Evolutionary conservation across 139 green algal genomes (phyloP).

Genomic region (Pleodorina starrii): DNA sequence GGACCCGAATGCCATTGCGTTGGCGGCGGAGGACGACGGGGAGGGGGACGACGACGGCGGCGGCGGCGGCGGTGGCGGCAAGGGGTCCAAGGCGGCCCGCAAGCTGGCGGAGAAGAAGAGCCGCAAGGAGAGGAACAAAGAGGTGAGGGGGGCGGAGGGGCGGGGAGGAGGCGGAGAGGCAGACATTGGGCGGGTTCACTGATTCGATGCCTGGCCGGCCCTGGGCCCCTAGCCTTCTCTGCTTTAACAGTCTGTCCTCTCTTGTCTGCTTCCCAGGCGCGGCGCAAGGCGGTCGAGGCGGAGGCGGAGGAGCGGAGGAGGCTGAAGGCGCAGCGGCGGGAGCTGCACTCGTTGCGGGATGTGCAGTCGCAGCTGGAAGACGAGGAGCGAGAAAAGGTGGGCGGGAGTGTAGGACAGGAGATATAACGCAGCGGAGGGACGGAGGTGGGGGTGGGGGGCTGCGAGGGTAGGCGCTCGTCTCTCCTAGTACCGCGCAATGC

Average conservation of each 20-base stretch:
- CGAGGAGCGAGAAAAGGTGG: conserved; percentile 53
- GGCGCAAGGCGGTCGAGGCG: conserved; percentile 49
- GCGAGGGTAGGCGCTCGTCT: too few species aligned
- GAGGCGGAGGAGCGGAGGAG: conserved; percentile 38
- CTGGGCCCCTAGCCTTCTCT: too few species aligned
- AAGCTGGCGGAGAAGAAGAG: conserved; percentile 67
- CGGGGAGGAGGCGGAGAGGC: neutral
- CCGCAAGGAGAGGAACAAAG: conserved; percentile 64
- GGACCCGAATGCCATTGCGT: neutral
- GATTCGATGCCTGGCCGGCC: too few species aligned
- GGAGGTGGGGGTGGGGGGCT: too few species aligned
- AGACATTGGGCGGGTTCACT: too few species aligned
- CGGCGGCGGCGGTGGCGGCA: neutral
- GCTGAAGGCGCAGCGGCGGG: conserved; percentile 71
- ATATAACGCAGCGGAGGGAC: too few species aligned
- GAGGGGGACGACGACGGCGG: neutral
- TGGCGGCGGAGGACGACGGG: neutral
- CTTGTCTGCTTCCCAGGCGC: neutral
- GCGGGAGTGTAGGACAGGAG: conserved; percentile 34
- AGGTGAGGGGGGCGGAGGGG: neutral
- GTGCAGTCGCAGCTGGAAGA: conserved; percentile 56
- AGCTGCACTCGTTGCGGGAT: conserved; percentile 62
- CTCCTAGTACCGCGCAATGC: too few species aligned
- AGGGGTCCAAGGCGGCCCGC: conserved; percentile 9
- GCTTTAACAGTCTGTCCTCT: too few species aligned